phyloP scores from a whole-genome alignment of 2,329 filamentous ascomycete species.

The Pleurostoma richardsiae region DNA sequence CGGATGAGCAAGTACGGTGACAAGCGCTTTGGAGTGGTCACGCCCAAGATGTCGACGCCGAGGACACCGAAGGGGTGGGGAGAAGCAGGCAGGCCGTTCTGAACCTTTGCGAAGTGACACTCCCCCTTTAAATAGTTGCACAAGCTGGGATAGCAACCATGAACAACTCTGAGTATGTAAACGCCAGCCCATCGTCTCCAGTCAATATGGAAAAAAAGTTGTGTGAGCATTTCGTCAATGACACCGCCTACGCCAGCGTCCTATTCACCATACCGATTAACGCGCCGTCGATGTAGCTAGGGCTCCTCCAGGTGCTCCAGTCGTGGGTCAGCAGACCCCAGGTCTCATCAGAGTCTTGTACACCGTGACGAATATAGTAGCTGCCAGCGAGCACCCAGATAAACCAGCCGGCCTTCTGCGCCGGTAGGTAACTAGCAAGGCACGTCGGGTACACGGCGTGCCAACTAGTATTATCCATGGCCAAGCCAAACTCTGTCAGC shows the following conservation, averaged over 20 bases:
- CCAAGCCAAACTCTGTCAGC: conserved; percentile 8
- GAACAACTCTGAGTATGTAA: too few species aligned
- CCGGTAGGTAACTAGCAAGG: conserved; percentile 2
- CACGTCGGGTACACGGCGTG: conserved; percentile 4
- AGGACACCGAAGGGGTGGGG: conserved; percentile 10
- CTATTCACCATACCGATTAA: conserved; percentile 31
- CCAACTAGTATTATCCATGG: conserved; percentile 4
- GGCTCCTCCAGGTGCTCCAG: conserved; percentile 32
- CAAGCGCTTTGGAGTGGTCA: conserved; percentile 12
- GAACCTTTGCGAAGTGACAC: not conserved
- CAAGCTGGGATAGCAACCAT: too few species aligned
- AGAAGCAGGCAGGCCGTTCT: conserved; percentile 15
- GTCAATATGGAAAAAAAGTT: too few species aligned
- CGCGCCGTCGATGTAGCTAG: conserved; percentile 19
- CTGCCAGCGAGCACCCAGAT: conserved; percentile 54
- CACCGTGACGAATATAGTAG: conserved; percentile 50
- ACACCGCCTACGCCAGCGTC: conserved; percentile 19
- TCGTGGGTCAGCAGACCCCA: conserved; percentile 36
- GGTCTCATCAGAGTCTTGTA: conserved; percentile 44
- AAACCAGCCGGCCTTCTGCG: conserved; percentile 43
- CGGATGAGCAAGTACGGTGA: conserved; percentile 19
- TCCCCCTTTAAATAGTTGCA: too few species aligned
- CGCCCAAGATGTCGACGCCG: conserved; percentile 12
- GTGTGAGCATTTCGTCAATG: too few species aligned
- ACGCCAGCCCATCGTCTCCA: too few species aligned